Base-by-base conservation (phyloP, 768 basidiomycete genomes). In the Suillus bovinus region DNA sequence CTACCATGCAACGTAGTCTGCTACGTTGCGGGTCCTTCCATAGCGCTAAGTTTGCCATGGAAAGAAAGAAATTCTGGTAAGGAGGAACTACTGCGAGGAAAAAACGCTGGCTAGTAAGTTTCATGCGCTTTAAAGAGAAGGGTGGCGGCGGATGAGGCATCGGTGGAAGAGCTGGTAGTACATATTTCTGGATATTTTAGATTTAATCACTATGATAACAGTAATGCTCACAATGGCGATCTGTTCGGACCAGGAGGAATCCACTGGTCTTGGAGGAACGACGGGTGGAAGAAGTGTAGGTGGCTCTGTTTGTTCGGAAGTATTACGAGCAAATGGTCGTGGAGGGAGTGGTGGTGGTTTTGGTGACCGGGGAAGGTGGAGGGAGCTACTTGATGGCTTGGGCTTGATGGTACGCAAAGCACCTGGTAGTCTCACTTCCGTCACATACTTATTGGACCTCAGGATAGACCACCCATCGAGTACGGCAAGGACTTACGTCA, bases 21-120 rank as follows among this genome's bases (percentile, higher is more conserved):
- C 88, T 90, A 42, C 66, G 80, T 50, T 66, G 70, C 54, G 70
- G 68, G 65, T 87, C 74, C 63, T 81, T 73, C 88, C 88, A 90
- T 24, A 79, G 79, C 2, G 87, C 86, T 20, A 89, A 70, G 0
- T 68, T 69, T 20, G 71, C 64, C 27, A 86, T 59, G 38, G 75
- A 65, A 5, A 65, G 59, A 11, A 84, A 65, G 61, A 85, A 80
- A 0, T 81, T 78, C 4, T 74, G 71, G 67, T 87, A 89, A 1
- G 74, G 69, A 1, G 86, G 83, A 58, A 82, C 75, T 22, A 79
- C 67, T 9, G 82, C 80, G 14, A 89, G 71, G 67, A 86, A 88
- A 5, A 87, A 71, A 53, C 88, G 73, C 69, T 88, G 81, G 1
- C 73, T 71, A 4, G 85, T 80, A 27, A 85, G 71, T 42, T 81